Evolutionary conservation across 495 filamentous ascomycete genomes (phyloP).

Genomic region (Aspergillus indologenus): DNA sequence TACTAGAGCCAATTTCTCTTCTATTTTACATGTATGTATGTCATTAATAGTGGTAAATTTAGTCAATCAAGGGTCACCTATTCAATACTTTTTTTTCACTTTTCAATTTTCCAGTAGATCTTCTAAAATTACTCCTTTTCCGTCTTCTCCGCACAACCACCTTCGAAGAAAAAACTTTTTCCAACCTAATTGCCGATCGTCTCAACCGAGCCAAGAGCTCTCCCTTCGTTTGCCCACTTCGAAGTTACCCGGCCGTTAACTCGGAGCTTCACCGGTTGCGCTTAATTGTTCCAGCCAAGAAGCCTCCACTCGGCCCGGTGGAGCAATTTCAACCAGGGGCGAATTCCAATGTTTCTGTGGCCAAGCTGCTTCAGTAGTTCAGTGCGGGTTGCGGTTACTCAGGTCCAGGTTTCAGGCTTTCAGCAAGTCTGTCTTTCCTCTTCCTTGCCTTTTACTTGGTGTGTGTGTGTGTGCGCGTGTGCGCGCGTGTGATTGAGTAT

Average conservation of each 20-base stretch:
- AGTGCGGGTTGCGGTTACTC: no score
- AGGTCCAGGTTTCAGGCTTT: no score
- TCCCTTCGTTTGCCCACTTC: neutral
- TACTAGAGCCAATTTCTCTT: conserved; percentile 42
- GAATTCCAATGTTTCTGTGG: no score
- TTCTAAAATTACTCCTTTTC: no score
- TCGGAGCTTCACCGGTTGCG: neutral
- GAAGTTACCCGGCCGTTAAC: neutral
- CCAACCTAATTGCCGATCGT: neutral
- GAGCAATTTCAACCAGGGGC: neutral
- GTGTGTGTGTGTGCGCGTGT: no score
- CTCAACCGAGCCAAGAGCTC: neutral
- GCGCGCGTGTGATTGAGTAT: no score
- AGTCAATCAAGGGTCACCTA: conserved; percentile 38
- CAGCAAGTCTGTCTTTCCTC: no score
- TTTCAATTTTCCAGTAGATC: no score
- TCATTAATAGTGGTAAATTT: conserved; percentile 50
- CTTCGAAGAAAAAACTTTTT: neutral
- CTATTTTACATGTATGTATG: conserved; percentile 50
- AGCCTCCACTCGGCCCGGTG: neutral
- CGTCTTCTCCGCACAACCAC: neutral
- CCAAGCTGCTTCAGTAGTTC: no score
- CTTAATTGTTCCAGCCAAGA: neutral
- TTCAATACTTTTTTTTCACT: conserved; percentile 15
- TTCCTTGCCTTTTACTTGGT: no score